Percentiles rank a stretch among this genome's conserved stretches.
These are phyloP conservation scores for Coffea humblotiana DNA, from an alignment of 305 asterid genomes.

Conservation along the genomic window DNA sequence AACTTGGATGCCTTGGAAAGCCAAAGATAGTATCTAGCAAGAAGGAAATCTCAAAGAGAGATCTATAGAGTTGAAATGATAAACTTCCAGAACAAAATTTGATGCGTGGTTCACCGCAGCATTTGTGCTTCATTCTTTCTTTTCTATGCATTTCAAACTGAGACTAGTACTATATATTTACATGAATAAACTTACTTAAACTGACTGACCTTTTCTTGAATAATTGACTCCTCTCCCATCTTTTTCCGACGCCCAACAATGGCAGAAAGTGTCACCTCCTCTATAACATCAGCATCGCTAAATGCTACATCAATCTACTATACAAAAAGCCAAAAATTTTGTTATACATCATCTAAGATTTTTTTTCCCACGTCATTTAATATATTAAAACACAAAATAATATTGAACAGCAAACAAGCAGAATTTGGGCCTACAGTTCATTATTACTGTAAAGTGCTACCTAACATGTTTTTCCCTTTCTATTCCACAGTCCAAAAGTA, in stretches of 20 bases:
- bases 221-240: constrained; percentile 65
- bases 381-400: background rate
- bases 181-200: background rate
- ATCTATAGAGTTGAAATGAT: background rate
- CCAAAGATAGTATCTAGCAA: background rate
- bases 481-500: background rate
- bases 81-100: background rate
- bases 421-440: background rate
- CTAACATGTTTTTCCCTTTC: background rate
- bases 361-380: background rate
- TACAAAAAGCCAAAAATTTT: constrained; percentile 11
- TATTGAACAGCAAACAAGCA: no score
- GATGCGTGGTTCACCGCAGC: no score
- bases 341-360: background rate
- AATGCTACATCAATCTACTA: constrained; percentile 64
- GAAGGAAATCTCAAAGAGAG: background rate
- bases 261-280: constrained; percentile 61
- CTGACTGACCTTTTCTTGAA: constrained; percentile 56
- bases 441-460: background rate
- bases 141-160: no score
- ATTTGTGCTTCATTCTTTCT: no score
- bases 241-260: constrained; percentile 59
- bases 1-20: constrained; percentile 1
- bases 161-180: background rate
- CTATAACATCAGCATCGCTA: constrained; percentile 68